Base-by-base conservation (phyloP, 106 monocot genomes). In the Triglochin maritima region DNA sequence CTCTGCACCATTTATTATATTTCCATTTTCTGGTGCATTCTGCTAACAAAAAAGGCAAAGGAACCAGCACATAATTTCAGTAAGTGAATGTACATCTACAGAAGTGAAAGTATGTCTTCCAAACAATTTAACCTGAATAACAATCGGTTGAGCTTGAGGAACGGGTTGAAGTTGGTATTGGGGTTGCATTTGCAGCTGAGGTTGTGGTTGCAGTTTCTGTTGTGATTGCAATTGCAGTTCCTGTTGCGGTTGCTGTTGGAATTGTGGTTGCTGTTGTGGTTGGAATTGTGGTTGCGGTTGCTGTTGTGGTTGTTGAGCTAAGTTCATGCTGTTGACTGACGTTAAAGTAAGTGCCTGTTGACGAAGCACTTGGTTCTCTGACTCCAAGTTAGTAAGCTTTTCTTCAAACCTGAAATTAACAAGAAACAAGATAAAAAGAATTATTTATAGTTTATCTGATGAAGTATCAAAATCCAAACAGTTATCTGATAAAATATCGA, bases 311-410 rank as follows among this genome's bases (percentile, higher is more conserved):
- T 80, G 85, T 69, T 66, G 63, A 74, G 78, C 71, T 65, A 89
- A 74, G 57, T 29, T 29, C 29, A 84, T 78, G 72, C 76, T 89
- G 61, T 77, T 74, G 65, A 87, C 84, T 52, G 92, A 84, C 63
- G 92, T 81, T 48, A 88, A 86, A 44, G 84, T 63, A 66, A 91
- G 86, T 63, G 83, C 84, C 60, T 90, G 90, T 63, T 92, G 91
- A 59, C 90, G 83, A 68, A 90, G 83, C 29, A 90, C 84, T 86
- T 90, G 81, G 52, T 84, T 84, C 73, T 91, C 90, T 44, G 86
- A 84, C 72, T 91, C 90, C 15, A 84, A 59, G 59, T 86, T 91
- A 60, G 87, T 77, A 42, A 81, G 68, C 56, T 84, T 91, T 71
- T 91, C 90, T 71, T 91, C 87, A 56, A 91, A 82, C 71, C 87